Base-by-base conservation (phyloP, 306 rosid species). In the Cicer pinnatifidum region DNA sequence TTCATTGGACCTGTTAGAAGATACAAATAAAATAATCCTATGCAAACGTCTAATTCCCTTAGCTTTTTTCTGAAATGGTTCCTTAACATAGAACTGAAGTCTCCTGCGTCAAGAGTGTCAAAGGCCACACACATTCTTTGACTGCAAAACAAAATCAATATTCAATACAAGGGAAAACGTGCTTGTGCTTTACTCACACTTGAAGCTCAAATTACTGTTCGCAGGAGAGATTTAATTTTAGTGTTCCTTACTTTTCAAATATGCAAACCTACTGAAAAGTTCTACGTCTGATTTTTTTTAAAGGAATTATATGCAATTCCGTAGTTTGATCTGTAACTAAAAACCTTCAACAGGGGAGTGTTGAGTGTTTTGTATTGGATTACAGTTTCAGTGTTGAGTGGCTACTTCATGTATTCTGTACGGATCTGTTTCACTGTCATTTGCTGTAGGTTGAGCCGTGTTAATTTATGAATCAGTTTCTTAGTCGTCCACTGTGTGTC, bases 391-490 rank as follows among this genome's bases (percentile, higher is more conserved):
- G 57, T 60, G 57, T 40, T 50, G 50, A 50, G 13, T 20, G 56
- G 38, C 68, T 68, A 11, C n/a, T 69, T 64, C 9, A 6, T 70
- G 39, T 40, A 61, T 62, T 52, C 73, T 41, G 11, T 23, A 45
- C 16, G 11, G 53, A 64, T 53, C 17, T 52, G 43, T 23, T 64
- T 45, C 7, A 38, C 37, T 5, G 17, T 7, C 37, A 37, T n/a
- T 11, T 17, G 9, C 13, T 57, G 35, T 47, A 47, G 52, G 70
- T 59, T 46, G 56, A 58, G 59, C 62, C 8, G 2, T 35, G 81
- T 68, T 48, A 57, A 58, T 39, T 9, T 47, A 35, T 75, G 19
- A 6, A 35, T 33, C 7, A 12, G 12, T 77, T 19, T 57, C 75
- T 38, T 4, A 59, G 28, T 53, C 63, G 60, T 51, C 28, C 20